phyloP scores from a whole-genome alignment of 176 grass and related monocot genomes.

The Tillandsia leiboldiana region DNA sequence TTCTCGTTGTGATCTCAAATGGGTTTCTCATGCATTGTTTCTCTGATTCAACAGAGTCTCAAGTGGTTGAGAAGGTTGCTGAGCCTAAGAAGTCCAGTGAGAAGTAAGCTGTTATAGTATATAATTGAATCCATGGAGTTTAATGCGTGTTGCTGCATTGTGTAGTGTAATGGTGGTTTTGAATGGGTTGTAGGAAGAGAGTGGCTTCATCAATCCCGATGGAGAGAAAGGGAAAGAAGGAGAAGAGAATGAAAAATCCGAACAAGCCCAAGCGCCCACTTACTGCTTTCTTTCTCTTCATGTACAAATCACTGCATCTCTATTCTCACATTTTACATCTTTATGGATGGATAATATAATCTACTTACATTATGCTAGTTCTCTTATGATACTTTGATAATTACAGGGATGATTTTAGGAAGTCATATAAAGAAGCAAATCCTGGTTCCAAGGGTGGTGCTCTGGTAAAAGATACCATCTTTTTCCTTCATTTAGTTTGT shows the following conservation, averaged over 20 bases:
- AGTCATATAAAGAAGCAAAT: conserved; percentile 56
- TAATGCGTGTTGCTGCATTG: background rate
- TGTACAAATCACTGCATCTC: conserved; percentile 14
- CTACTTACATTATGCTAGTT: background rate
- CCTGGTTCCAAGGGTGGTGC: conserved; percentile 49
- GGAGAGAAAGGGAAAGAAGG: conserved; percentile 26
- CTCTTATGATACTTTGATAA: background rate
- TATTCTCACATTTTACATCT: background rate
- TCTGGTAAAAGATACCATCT: conserved; percentile 6
- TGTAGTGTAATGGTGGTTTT: background rate
- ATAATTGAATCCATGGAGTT: background rate
- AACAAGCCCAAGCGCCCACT: conserved; percentile 54
- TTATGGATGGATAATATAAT: background rate
- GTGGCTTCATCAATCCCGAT: conserved; percentile 2
- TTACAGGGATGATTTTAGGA: conserved; percentile 74
- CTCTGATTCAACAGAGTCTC: conserved; percentile 30
- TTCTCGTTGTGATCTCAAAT: background rate
- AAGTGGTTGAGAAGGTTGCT: conserved; percentile 64
- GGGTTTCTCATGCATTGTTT: background rate
- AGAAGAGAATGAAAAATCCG: conserved; percentile 29
- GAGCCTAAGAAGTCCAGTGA: conserved; percentile 35
- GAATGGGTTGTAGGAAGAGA: conserved; percentile 32
- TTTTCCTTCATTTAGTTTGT: background rate
- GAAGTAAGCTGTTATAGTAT: conserved; percentile 9
- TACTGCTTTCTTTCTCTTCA: conserved; percentile 85